These are phyloP conservation scores for Somion occarium DNA, from an alignment of 1,284 basidiomycete genomes.

Conservation along the genomic window DNA sequence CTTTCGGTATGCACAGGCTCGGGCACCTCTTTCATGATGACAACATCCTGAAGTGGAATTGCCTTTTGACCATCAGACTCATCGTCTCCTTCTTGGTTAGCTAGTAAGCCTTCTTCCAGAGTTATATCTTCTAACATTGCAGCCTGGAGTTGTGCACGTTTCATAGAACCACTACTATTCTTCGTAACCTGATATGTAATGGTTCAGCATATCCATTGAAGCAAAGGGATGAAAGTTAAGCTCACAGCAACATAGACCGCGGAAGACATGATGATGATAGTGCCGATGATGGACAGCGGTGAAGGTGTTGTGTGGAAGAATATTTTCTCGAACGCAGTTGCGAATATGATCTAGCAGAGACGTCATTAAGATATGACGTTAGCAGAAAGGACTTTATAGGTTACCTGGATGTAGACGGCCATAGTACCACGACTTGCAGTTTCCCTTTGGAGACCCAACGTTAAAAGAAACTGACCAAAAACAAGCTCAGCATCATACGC, in stretches of 20 bases:
- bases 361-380: slow-evolving; percentile 19
- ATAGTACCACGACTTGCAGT: slow-evolving; percentile 57
- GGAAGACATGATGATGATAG: slow-evolving; percentile 51
- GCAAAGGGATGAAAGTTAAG: slow-evolving; percentile 3
- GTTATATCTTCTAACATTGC: slow-evolving; percentile 22
- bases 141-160: slow-evolving; percentile 11
- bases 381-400: too few relatives aligned
- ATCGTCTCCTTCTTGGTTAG: slow-evolving; percentile 13
- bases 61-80: neutral
- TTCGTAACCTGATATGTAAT: slow-evolving; percentile 19
- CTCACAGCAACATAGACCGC: slow-evolving; percentile 59
- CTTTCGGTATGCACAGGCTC: neutral
- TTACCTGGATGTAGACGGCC: slow-evolving; percentile 61
- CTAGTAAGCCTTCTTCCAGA: slow-evolving; percentile 30
- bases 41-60: neutral
- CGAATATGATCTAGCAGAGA: slow-evolving; percentile 67
- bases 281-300: slow-evolving; percentile 50
- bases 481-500: neutral
- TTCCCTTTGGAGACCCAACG: slow-evolving; percentile 63
- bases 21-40: neutral
- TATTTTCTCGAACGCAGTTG: slow-evolving; percentile 51
- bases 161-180: slow-evolving; percentile 12
- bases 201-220: neutral
- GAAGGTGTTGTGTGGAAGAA: slow-evolving; percentile 54
- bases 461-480: slow-evolving; percentile 41